Base-by-base conservation (phyloP, 129 eudicot genomes). In the Smallanthus sonchifolius region DNA sequence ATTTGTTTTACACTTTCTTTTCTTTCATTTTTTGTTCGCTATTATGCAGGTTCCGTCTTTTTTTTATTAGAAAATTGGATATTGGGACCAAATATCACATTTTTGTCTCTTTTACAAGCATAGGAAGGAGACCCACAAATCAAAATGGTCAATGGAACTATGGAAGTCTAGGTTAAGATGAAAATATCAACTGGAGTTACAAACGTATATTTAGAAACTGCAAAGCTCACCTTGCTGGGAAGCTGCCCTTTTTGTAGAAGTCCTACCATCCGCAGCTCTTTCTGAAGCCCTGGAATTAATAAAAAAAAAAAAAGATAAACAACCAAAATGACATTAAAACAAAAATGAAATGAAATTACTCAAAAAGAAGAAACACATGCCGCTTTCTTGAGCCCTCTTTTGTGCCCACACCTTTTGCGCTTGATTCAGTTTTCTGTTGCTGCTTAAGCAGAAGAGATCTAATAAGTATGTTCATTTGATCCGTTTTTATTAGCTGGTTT, bases 381-480 rank as follows among this genome's bases (percentile, higher is more conserved):
- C 96, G 77, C 76, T 89, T 89, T 77, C 95, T 84, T 44, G 88
- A 83, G 77, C 82, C 80, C 39, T 82, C 90, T 75, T 71, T 77
- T 56, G 81, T n/a, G 34, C 81, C 69, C 34, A 34, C 67, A 70
- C 69, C 87, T 84, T 85, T 85, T n/a, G 74, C 81, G 65, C 85
- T 69, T 2, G 85, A 70, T 65, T 79, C 92, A 51, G 80, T 87
- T 74, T 83, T 86, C 47, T 88, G 91, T 37, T 70, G 76, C 51
- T 87, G 92, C 79, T 87, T 87, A 55, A 93, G 81, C 77, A 81
- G 57, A 65, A 93, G 97, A 67, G 97, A 86, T 77, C 96, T 81
- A n/a, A 93, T 93, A 70, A 90, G 77, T 78, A 93, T 93, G 84
- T 93, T 93, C 75, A 61, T 76, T 65, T 90, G 91, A 84, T 94